Base-by-base conservation (phyloP, 352 stramenopile species). In the Salisapilia sapeloensis region DNA sequence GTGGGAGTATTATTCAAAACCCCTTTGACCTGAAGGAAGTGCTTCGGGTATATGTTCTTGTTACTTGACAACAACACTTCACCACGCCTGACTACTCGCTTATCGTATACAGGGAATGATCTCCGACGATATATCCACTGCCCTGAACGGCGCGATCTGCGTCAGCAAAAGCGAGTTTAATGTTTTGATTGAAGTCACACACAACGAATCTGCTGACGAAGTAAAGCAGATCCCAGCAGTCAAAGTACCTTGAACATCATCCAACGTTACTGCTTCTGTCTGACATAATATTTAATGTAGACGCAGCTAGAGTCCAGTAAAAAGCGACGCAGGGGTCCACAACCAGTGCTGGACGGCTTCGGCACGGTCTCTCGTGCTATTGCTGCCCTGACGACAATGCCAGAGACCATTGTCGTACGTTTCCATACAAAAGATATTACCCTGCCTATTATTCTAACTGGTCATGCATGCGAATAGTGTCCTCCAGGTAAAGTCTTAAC, bases 21-120 rank as follows among this genome's bases (percentile, higher is more conserved):
- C 53, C 70, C 3, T 54, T 76, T 21, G 69, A 86, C 29, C 39
- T 83, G 31, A 90, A 90, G 37, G 74, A 90, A 40, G 54, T 65
- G 30, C 50, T 90, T 33, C 84, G 85, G 60, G 72, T 83, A 23
- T 18, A 29, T 31, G 15, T 12, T 22, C 36, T 19, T 24, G 38
- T 8, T 38, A 18, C 19, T 24, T n/a, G n/a, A n/a, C n/a, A n/a
- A n/a, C n/a, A n/a, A n/a, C n/a, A n/a, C n/a, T n/a, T n/a, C n/a
- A n/a, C n/a, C n/a, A n/a, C n/a, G n/a, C n/a, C n/a, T n/a, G n/a
- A n/a, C n/a, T n/a, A n/a, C n/a, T n/a, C n/a, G n/a, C n/a, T n/a
- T n/a, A n/a, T n/a, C n/a, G n/a, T n/a, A n/a, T 33, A 17, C 30
- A 78, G 52, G 56, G 49, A 2, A 46, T 82, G 20, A 36, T 83